phyloP scores from a whole-genome alignment of 2,329 filamentous ascomycete genomes.

The Penicillium sp. region DNA sequence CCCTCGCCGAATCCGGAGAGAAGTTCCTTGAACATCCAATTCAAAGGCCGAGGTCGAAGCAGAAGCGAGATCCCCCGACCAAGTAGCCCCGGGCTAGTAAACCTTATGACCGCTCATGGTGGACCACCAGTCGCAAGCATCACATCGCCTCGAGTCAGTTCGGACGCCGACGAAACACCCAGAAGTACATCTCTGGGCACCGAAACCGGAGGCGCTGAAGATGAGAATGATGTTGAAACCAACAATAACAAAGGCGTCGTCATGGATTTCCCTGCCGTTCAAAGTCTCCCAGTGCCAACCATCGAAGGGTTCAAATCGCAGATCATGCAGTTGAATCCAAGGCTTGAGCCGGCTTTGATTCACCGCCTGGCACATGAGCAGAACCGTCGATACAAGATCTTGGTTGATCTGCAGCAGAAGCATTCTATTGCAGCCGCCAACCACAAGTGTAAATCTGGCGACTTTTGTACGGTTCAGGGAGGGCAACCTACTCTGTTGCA shows the following conservation, averaged over 20 bases:
- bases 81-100: slow-evolving; percentile 39
- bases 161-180: slow-evolving; percentile 10
- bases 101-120: slow-evolving; percentile 50
- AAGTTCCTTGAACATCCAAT: slow-evolving; percentile 39
- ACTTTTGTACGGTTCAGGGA: slow-evolving; percentile 58
- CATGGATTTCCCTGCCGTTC: slow-evolving; percentile 53
- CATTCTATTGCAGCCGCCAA: slow-evolving; percentile 50
- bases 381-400: slow-evolving; percentile 64
- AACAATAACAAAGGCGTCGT: slow-evolving; percentile 53
- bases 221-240: slow-evolving; percentile 50
- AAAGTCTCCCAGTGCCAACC: slow-evolving; percentile 62
- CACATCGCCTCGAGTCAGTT: slow-evolving; percentile 33
- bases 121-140: slow-evolving; percentile 52
- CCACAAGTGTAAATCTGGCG: slow-evolving; percentile 51
- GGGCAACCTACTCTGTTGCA: slow-evolving; percentile 58
- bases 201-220: slow-evolving; percentile 32
- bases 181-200: slow-evolving; percentile 10
- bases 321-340: slow-evolving; percentile 64
- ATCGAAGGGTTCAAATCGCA: slow-evolving; percentile 68
- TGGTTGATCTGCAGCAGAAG: slow-evolving; percentile 61
- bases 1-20: slow-evolving; percentile 33
- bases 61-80: slow-evolving; percentile 48
- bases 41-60: slow-evolving; percentile 46
- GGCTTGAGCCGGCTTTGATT: slow-evolving; percentile 58
- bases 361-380: slow-evolving; percentile 79